Evolutionary conservation across 2,329 filamentous ascomycete species (phyloP), one percentile per base, ranked within the genome.

Genomic region (Hypoxylon sp.): DNA sequence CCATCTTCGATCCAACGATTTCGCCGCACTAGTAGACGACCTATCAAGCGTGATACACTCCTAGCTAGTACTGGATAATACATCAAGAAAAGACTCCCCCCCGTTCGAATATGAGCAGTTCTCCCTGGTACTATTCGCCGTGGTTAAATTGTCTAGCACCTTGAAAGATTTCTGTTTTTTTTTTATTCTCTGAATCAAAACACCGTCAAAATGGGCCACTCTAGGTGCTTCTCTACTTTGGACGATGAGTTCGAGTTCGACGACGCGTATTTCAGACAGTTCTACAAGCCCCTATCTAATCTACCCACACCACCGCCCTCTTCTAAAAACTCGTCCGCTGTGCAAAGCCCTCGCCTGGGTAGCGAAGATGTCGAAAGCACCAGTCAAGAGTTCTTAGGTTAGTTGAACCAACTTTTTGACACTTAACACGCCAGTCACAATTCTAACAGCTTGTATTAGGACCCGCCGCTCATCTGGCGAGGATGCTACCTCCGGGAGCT

Each of bases 271-370:
- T 84, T 85, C 63, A 67, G 70, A 46, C 73, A 75, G 53, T 85
- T 83, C 58, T 88, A 88, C 69, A 79, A 83, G 36, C 85, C 85
- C 7, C 75, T 88, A 41, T 88, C 84, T 20, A 86, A 84, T 67
- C 77, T 88, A 15, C 85, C 85, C 15, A 88, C 85, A 42, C 85
- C 85, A 56, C 85, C 85, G 32, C 78, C 78, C 7, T 85, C 81
- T 32, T 78, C 77, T 38, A 72, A 71, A 51, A 72, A 65, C 57
- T 75, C 75, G 7, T 76, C 74, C 23, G 72, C 73, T 19, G 65
- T 67, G 29, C 74, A 76, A 62, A 78, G 76, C 37, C 75, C 77
- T 34, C 66, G 67, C 27, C 67, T 72, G 44, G 67, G 69, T 12
- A 64, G 74, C 38, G 74, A 78, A 41, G 75, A 78, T 63, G 75